phyloP scores from a whole-genome alignment of 306 rosid species.

The Vachellia pachyceras region DNA sequence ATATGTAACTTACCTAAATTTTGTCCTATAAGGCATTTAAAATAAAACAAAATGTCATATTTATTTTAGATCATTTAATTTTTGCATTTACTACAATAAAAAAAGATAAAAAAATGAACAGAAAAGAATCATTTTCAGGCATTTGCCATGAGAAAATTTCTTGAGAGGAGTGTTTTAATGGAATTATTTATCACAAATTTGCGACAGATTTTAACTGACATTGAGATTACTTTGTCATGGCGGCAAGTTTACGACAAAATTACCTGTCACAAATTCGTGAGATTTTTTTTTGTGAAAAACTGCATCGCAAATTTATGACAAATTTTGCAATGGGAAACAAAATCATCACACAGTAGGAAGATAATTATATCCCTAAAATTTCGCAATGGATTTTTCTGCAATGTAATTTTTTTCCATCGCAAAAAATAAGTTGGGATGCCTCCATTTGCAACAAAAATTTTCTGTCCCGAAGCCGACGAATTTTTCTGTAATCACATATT shows the following conservation, averaged over 20 bases:
- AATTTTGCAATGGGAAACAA: background rate
- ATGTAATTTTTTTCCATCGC: background rate
- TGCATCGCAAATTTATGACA: background rate
- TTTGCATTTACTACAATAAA: too few species aligned
- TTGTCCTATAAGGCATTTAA: too few species aligned
- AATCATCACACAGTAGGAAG: background rate
- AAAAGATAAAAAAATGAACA: too few species aligned
- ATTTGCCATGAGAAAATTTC: background rate
- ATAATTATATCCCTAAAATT: background rate
- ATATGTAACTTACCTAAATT: too few species aligned
- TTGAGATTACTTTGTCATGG: background rate
- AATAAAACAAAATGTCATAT: too few species aligned
- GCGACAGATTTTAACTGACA: background rate
- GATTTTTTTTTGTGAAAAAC: background rate
- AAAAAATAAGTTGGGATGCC: background rate
- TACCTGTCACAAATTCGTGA: background rate
- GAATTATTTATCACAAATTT: background rate
- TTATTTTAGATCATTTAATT: too few species aligned
- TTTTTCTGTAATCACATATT: background rate
- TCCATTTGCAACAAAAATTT: background rate
- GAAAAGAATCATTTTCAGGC: background rate
- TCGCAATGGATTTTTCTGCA: background rate
- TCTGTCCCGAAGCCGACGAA: background rate
- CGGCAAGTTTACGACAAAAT: background rate
- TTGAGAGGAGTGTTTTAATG: background rate